Evolutionary conservation across 768 basidiomycete genomes (phyloP).

Genomic region (Scleroderma bovista): DNA sequence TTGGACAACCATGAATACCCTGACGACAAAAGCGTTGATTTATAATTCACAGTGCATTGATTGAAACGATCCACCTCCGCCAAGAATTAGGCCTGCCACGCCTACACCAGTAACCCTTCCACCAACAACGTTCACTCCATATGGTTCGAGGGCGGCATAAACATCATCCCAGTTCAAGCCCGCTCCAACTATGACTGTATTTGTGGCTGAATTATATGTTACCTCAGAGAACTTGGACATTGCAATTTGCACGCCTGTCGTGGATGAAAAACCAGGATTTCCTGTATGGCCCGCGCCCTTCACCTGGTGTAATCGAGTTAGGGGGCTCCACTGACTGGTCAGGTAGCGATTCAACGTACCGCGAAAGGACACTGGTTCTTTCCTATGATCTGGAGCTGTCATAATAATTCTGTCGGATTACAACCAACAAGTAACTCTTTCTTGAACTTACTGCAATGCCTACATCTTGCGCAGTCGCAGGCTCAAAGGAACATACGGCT

Average conservation of each 20-base stretch:
- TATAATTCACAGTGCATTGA: background rate
- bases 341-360: slow-evolving; percentile 27
- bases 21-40: slow-evolving; percentile 9
- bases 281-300: slow-evolving; percentile 58
- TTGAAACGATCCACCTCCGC: slow-evolving; percentile 40
- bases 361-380: slow-evolving; percentile 47
- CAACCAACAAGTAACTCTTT: background rate
- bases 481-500: slow-evolving; percentile 52
- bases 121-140: slow-evolving; percentile 51
- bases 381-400: slow-evolving; percentile 44
- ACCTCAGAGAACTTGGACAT: slow-evolving; percentile 46
- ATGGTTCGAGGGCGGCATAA: slow-evolving; percentile 47
- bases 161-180: slow-evolving; percentile 64
- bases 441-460: slow-evolving; percentile 38
- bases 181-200: slow-evolving; percentile 36
- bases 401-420: background rate
- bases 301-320: slow-evolving; percentile 32
- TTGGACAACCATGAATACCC: slow-evolving; percentile 66
- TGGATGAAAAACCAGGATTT: slow-evolving; percentile 57
- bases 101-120: slow-evolving; percentile 55
- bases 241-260: slow-evolving; percentile 52
- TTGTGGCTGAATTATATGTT: slow-evolving; percentile 32
- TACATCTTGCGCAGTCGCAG: slow-evolving; percentile 51
- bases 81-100: slow-evolving; percentile 53
- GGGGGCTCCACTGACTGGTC: background rate